These are phyloP conservation scores for Schizophyllum amplum DNA, from an alignment of 1,284 basidiomycete genomes.

Conservation along the genomic window DNA sequence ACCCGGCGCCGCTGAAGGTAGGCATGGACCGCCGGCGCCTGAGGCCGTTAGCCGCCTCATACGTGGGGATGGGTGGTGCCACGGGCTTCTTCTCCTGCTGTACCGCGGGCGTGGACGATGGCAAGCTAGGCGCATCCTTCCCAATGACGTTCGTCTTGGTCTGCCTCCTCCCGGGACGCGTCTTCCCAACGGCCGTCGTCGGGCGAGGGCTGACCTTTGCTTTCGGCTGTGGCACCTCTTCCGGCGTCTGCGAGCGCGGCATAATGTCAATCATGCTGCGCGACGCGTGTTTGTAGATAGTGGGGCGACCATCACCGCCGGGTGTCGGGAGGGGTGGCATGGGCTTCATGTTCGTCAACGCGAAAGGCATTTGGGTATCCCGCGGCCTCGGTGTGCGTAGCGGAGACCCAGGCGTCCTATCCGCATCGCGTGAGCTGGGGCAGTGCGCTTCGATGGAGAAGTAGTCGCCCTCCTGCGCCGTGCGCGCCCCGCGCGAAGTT, in stretches of 20 bases:
- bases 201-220: too few relatives aligned
- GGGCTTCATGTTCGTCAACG: background rate
- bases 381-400: background rate
- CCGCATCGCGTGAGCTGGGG: background rate
- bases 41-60: background rate
- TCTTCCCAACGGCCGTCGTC: background rate
- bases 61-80: background rate
- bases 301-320: constrained; percentile 7
- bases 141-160: constrained; percentile 12
- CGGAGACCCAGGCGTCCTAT: background rate
- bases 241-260: constrained; percentile 6
- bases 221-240: background rate
- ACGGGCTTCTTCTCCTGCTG: constrained; percentile 4
- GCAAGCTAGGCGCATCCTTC: constrained; percentile 8
- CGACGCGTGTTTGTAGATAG: constrained; percentile 16
- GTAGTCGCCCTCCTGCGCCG: background rate
- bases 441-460: background rate
- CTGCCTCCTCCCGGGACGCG: constrained; percentile 13
- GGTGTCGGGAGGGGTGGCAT: constrained; percentile 8
- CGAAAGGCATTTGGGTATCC: background rate
- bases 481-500: background rate
- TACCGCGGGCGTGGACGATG: background rate
- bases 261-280: constrained; percentile 24
- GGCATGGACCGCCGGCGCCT: constrained; percentile 14
- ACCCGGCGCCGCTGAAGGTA: background rate